phyloP scores from a whole-genome alignment of 2,329 filamentous ascomycete species.

The Trichoderma breve region DNA sequence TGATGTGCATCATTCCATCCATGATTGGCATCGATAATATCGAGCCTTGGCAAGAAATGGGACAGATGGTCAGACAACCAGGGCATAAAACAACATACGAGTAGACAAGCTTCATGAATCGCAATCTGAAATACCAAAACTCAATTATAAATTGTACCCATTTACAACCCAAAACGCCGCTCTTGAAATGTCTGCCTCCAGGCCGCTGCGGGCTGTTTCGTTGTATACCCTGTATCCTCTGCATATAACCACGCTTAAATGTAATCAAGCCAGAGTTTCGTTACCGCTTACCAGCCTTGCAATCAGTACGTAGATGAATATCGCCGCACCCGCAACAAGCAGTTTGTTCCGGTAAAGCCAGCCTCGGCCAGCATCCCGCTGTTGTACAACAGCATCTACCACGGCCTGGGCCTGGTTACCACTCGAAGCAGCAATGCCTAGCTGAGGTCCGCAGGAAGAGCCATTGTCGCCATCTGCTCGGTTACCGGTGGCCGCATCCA shows the following conservation, averaged over 20 bases:
- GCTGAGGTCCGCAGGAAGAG: constrained; percentile 50
- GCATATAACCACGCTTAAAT: neutral
- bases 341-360: constrained; percentile 82
- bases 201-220: neutral
- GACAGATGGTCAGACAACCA: neutral
- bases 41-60: neutral
- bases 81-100: neutral
- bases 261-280: constrained; percentile 25
- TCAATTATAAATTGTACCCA: constrained; percentile 5
- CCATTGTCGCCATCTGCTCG: constrained; percentile 50
- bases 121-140: neutral
- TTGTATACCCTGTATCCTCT: constrained; percentile 1
- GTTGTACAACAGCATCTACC: constrained; percentile 74
- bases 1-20: constrained; percentile 1
- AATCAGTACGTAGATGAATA: constrained; percentile 82
- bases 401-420: constrained; percentile 65
- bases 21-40: neutral
- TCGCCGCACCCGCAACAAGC: constrained; percentile 63
- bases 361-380: constrained; percentile 74
- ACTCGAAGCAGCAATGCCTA: constrained; percentile 58
- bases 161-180: constrained; percentile 1
- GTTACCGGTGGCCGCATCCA: constrained; percentile 74
- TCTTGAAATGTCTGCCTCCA: neutral
- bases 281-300: constrained; percentile 66
- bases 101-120: neutral